These are phyloP conservation scores for Blastobotrys peoriensis DNA, from an alignment of 805 yeast species.

Conservation along the genomic window DNA sequence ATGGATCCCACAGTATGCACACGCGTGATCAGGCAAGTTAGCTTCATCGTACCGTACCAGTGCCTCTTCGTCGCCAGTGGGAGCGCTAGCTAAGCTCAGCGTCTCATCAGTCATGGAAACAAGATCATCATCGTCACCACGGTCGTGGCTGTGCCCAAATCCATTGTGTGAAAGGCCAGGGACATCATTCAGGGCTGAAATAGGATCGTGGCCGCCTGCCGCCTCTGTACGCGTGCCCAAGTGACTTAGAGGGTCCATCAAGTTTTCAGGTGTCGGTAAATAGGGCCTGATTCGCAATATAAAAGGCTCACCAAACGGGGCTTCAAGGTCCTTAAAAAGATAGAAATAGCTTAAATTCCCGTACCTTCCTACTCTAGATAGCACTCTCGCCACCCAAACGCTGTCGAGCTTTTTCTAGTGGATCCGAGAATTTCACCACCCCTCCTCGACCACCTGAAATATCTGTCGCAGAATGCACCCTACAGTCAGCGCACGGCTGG, in stretches of 20 bases:
- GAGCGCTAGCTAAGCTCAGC: constrained; percentile 14
- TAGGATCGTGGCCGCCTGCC: constrained; percentile 22
- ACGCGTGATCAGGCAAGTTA: constrained; percentile 38
- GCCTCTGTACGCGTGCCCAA: constrained; percentile 13
- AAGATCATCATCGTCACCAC: constrained; percentile 14
- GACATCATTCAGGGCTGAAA: constrained; percentile 19
- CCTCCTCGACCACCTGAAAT: no score
- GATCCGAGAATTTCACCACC: no score
- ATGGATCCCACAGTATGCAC: constrained; percentile 72
- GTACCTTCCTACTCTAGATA: no score
- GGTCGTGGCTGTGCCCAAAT: not conserved
- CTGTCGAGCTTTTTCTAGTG: no score
- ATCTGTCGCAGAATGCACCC: no score
- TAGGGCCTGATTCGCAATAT: no score
- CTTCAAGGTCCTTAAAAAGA: no score
- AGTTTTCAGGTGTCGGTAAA: no score
- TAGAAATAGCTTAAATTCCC: no score
- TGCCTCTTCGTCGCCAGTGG: constrained; percentile 6
- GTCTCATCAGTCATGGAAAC: constrained; percentile 18
- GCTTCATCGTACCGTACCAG: constrained; percentile 7
- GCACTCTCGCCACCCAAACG: no score
- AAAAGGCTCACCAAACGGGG: no score
- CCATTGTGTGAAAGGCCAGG: constrained; percentile 4
- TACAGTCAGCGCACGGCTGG: no score
- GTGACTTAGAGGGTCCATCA: constrained; percentile 18